A percentile compares a stretch with the other conserved stretches of the same genome.
Evolutionary conservation across 208 protist genomes (phyloP).

Genomic region (Balamuthia mandrillaris): DNA sequence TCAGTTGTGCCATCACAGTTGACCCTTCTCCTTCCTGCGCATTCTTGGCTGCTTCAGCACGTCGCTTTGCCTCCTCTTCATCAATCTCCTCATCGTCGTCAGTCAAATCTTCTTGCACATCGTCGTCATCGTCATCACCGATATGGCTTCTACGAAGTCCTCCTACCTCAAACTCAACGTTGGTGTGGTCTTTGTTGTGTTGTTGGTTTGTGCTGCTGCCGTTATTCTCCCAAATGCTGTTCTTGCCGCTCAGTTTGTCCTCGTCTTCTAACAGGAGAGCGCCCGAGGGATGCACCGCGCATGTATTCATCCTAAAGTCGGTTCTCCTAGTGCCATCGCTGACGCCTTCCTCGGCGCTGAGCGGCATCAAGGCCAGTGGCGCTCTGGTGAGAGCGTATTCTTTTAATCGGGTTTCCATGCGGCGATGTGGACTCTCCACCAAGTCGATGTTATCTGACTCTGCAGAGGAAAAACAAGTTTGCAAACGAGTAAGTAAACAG

Average conservation of each 20-base stretch:
- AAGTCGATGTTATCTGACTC: constrained; percentile 46
- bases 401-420: not conserved
- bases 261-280: constrained; percentile 36
- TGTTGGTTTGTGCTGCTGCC: not conserved
- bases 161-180: not conserved
- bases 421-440: not conserved
- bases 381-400: not conserved
- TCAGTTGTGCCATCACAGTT: no score
- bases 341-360: not conserved
- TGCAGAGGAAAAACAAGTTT: no score
- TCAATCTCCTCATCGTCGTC: constrained; percentile 43
- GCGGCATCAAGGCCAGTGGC: not conserved
- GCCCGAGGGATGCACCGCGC: constrained; percentile 30
- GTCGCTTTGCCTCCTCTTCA: not conserved
- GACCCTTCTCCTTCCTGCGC: not conserved
- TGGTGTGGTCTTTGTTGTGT: not conserved
- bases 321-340: constrained; percentile 20
- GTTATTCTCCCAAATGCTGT: not conserved
- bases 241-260: not conserved
- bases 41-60: not conserved
- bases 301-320: constrained; percentile 39
- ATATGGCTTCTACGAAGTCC: not conserved
- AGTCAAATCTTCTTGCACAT: constrained; percentile 14
- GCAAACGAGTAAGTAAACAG: not conserved
- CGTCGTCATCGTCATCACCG: not conserved